Evolutionary conservation across 192 early-diverging fungal species (phyloP).

Genomic region (Podila minutissima): DNA sequence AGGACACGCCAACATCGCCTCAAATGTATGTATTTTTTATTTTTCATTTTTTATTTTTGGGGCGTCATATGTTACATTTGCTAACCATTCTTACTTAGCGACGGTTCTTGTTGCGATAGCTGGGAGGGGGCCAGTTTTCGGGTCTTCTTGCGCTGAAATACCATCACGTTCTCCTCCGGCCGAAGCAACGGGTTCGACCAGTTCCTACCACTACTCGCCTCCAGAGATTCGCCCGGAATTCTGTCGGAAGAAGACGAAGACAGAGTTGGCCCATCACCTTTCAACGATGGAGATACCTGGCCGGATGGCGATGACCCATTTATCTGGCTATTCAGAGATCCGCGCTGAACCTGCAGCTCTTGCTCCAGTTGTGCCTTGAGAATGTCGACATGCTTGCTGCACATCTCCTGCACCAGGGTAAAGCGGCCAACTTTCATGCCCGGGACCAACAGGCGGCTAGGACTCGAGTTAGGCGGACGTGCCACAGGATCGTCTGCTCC

Average conservation of each 20-base stretch:
- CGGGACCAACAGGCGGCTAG: conserved; percentile 11
- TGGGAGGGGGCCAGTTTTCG: background rate
- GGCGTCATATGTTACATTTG: too few relatives aligned
- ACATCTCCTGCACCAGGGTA: conserved; percentile 27
- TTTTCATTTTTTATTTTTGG: too few relatives aligned
- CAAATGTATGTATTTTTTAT: too few relatives aligned
- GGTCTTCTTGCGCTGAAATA: conserved; percentile 33
- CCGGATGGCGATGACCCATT: background rate
- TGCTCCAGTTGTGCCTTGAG: conserved; percentile 14
- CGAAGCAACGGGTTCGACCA: conserved; percentile 9
- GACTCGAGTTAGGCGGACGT: conserved; percentile 4
- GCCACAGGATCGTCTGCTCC: background rate
- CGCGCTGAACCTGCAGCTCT: background rate
- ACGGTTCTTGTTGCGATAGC: background rate
- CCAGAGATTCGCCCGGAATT: too few relatives aligned
- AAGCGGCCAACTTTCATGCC: conserved; percentile 47
- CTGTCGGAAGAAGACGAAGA: background rate
- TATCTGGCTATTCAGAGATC: conserved; percentile 6
- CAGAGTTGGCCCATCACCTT: background rate
- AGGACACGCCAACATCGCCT: too few relatives aligned
- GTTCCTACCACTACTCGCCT: too few relatives aligned
- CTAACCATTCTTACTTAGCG: too few relatives aligned
- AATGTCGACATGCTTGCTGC: conserved; percentile 20
- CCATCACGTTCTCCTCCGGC: conserved; percentile 28
- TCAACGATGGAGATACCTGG: background rate